Evolutionary conservation across 2,329 filamentous ascomycete species (phyloP), one percentile per base, ranked within the genome.

Genomic region (Cercospora citrullina): DNA sequence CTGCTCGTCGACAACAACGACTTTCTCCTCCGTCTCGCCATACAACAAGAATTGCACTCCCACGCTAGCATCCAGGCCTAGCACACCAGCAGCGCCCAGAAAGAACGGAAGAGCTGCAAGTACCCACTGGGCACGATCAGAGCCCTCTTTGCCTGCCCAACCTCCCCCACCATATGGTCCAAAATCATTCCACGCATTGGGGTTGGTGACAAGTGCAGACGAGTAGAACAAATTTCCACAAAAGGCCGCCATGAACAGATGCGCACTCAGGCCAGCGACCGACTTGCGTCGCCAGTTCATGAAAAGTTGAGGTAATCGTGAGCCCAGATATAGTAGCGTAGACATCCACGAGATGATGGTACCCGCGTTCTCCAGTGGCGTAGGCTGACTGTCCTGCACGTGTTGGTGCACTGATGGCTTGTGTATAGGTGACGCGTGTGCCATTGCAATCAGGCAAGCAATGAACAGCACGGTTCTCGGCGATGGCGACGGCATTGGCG

Each of bases 151-250:
- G 9, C 84, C 86, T 2, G 84, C 87, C 87, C 89, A 90, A 59
- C 86, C 83, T 7, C 82, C 81, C 23, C 87, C 87, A 30, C 78
- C 77, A 73, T 88, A 83, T 0, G 88, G 79, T 0, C 81, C 80
- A 64, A 85, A 87, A 71, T 87, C 81, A 60, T 77, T 77, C 89
- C 88, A 90, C 7, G 85, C 88, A 69, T 85, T 85, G 1, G 89
- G 89, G 74, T 90, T 90, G 2, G 87, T 85, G 36, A 88, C 77
- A 4, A 91, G 79, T 0, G 87, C 89, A 30, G 81, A 78, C 9
- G 87, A 88, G 80, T 91, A 91, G 80, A 90, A 90, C 51, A 89
- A 79, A 74, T 91, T 91, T 2, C 89, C 89, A 73, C 85, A 86
- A 76, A 91, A 91, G 3, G 89, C 89, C 5, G 89, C 89, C 45